Percentiles rank a stretch among this genome's conserved stretches.
phyloP scores from a whole-genome alignment of 257 asterid species.

The Gentiana straminea region DNA sequence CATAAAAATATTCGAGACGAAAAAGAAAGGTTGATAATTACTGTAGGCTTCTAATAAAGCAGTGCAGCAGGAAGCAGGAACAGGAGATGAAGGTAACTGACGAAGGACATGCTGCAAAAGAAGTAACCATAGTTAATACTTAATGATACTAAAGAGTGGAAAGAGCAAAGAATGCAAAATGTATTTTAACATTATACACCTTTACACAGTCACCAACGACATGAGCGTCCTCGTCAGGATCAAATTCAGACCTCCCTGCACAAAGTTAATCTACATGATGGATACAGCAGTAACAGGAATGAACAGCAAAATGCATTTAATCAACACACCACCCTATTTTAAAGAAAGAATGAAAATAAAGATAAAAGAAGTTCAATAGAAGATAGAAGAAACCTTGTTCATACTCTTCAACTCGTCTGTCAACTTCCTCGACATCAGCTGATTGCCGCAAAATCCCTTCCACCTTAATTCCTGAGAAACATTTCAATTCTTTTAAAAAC shows the following conservation, averaged over 20 bases:
- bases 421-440: conserved; percentile 93
- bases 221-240: conserved; percentile 81
- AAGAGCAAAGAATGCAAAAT: not conserved
- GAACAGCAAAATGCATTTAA: too few species aligned
- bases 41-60: conserved; percentile 89
- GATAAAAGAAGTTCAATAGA: not conserved
- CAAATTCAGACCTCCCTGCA: conserved; percentile 65
- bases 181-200: conserved; percentile 24
- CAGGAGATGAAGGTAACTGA: conserved; percentile 95
- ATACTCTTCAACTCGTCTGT: conserved; percentile 67
- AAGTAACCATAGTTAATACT: conserved; percentile 13
- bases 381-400: conserved; percentile 49
- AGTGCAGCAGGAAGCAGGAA: conserved; percentile 93
- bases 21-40: conserved; percentile 18
- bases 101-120: conserved; percentile 82
- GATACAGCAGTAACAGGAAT: too few species aligned
- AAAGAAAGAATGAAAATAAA: not conserved
- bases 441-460: conserved; percentile 86
- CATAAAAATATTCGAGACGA: too few species aligned
- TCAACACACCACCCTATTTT: too few species aligned
- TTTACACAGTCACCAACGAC: conserved; percentile 85
- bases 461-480: conserved; percentile 46
- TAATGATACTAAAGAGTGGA: conserved; percentile 6
- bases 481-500: not conserved
- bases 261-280: conserved; percentile 1